Evolutionary conservation across 2,329 filamentous ascomycete species (phyloP).

Genomic region (Ophiostoma sp.): DNA sequence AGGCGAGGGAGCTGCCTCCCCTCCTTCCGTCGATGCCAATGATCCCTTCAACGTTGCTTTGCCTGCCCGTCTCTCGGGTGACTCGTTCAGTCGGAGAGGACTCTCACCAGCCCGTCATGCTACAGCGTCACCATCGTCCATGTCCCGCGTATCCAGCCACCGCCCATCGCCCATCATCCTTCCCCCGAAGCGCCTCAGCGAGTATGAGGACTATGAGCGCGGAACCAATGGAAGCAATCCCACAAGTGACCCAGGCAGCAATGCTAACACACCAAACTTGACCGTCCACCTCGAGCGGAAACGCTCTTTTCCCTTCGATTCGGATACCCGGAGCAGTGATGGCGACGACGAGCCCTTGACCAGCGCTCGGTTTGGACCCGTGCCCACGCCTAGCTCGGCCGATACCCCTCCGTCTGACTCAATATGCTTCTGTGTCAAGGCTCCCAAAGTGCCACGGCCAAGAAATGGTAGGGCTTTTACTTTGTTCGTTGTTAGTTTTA

Average conservation of each 20-base stretch:
- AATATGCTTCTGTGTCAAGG: constrained; percentile 53
- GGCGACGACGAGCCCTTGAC: neutral
- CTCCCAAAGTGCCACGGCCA: constrained; percentile 53
- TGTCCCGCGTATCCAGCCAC: neutral
- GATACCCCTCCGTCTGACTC: constrained; percentile 33
- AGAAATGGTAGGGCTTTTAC: constrained; percentile 50
- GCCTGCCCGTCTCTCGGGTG: neutral
- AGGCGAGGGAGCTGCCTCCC: neutral
- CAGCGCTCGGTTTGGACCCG: neutral
- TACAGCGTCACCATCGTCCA: neutral
- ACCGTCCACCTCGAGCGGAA: neutral
- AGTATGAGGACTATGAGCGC: constrained; percentile 12
- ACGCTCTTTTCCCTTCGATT: neutral
- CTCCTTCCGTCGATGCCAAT: neutral
- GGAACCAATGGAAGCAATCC: neutral
- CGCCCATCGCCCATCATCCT: constrained; percentile 5
- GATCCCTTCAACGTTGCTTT: neutral
- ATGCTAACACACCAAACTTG: neutral
- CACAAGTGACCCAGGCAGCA: neutral
- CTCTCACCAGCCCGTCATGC: neutral
- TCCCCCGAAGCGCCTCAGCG: neutral
- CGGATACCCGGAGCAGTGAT: constrained; percentile 24
- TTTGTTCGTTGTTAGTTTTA: neutral
- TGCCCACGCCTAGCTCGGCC: neutral
- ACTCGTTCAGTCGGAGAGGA: neutral